These are phyloP conservation scores for Plectosphaerella sp. DNA, from an alignment of 2,329 filamentous ascomycete genomes.

Conservation along the genomic window DNA sequence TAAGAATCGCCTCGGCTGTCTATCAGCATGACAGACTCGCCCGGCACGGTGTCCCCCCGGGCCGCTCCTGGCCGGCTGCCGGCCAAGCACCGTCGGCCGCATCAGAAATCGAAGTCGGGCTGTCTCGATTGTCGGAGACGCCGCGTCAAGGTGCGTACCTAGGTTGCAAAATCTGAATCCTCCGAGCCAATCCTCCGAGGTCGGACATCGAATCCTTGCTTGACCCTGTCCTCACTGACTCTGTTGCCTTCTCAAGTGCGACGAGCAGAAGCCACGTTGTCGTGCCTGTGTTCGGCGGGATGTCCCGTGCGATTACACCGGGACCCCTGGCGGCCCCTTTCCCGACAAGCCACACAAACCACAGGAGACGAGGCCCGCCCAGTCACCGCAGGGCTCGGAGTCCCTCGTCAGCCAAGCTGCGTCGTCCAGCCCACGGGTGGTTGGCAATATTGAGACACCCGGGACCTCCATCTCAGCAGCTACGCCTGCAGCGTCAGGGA, in stretches of 20 bases:
- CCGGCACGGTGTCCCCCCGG: no score
- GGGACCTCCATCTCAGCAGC: background rate
- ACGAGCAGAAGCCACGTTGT: constrained; percentile 10
- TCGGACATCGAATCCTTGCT: background rate
- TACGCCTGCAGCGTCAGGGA: background rate
- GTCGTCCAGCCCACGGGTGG: background rate
- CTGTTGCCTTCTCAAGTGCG: constrained; percentile 3
- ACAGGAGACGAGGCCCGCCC: no score
- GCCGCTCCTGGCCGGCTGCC: no score
- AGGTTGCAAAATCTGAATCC: background rate
- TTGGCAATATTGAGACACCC: no score
- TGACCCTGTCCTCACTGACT: no score
- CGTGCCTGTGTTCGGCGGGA: constrained; percentile 7
- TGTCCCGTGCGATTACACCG: constrained; percentile 5
- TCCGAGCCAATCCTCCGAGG: no score
- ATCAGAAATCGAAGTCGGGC: constrained; percentile 9
- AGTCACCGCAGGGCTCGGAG: background rate
- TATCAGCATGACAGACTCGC: no score
- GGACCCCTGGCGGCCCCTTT: background rate
- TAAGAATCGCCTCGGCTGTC: no score
- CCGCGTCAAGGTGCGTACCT: constrained; percentile 11
- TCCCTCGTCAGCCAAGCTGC: no score
- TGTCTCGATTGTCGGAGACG: constrained; percentile 11
- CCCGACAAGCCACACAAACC: background rate
- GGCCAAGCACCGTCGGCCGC: constrained; percentile 5